Evolutionary conservation across 306 rosid species (phyloP), one percentile per base, ranked within the genome.

Genomic region (Gillenia trifoliata): DNA sequence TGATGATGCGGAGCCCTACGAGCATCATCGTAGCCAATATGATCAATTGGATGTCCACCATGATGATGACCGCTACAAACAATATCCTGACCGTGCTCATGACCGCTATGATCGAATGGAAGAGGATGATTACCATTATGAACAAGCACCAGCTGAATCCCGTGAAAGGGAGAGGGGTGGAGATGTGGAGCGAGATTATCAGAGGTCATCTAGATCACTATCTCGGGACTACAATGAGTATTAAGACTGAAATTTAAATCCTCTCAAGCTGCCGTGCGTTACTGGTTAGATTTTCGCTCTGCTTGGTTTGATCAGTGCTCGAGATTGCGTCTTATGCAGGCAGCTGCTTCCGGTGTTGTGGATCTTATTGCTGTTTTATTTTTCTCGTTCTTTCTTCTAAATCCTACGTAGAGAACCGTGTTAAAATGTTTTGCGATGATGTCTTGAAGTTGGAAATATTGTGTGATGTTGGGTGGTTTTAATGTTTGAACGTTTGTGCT

Each of bases 181-280:
- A 43, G 98, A 89, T 66, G 22, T 60, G 76, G 92, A 88, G 71
- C 88, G 73, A 26, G 97, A 91, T 52, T 76, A 88, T 71, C 88
- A 75, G 38, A 89, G 82, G 56, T 56, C 88, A 8, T 90, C 91
- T 67, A 89, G 99, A 80, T 92, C 99, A 23, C 86, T 68, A 65
- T 94, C 99, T 23, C 84, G 89, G 71, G 99, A 95, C 71, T 86
- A 86, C 19, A 28, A 15, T 54, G 89, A 85, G 71, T 86, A 88
- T 76, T 85, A 74, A 78, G 76, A 47, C 65, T 64, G 31, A 63
- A 56, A 22, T 71, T 40, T 20, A 71, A 41, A 23, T 36, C 57
- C 40, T 30, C 61, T 73, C 71, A 64, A 68, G 73, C 72, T 57
- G 41, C n/a, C n/a, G 43, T 25, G 64, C 66, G 8, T 11, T 19